phyloP scores from a whole-genome alignment of 768 basidiomycete species.

The Trametes punicea region DNA sequence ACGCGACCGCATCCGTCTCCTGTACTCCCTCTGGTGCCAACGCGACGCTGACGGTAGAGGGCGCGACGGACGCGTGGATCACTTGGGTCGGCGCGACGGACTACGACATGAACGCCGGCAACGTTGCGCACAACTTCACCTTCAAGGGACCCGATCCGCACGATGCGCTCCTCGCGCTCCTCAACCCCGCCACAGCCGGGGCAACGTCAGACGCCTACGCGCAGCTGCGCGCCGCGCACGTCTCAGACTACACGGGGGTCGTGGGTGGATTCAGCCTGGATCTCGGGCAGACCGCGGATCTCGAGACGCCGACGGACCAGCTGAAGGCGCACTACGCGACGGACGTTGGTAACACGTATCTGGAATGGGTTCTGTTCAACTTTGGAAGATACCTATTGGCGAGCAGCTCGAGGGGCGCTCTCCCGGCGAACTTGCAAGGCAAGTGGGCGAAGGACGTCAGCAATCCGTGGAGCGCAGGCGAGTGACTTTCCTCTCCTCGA shows the following conservation, averaged over 20 bases:
- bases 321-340: slow-evolving; percentile 50
- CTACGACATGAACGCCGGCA: slow-evolving; percentile 61
- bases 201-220: slow-evolving; percentile 32
- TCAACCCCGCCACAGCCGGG: slow-evolving; percentile 24
- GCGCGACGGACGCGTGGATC: slow-evolving; percentile 55
- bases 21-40: slow-evolving; percentile 33
- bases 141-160: slow-evolving; percentile 67
- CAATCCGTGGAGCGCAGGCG: slow-evolving; percentile 65
- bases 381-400: slow-evolving; percentile 65
- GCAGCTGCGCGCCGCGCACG: slow-evolving; percentile 44
- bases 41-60: slow-evolving; percentile 45
- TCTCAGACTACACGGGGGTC: slow-evolving; percentile 45
- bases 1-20: slow-evolving; percentile 22
- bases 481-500: slow-evolving; percentile 18
- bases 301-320: slow-evolving; percentile 54
- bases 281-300: slow-evolving; percentile 55
- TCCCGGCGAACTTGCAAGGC: slow-evolving; percentile 74
- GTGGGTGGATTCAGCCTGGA: slow-evolving; percentile 50
- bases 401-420: slow-evolving; percentile 55
- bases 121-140: slow-evolving; percentile 50
- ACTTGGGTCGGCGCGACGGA: slow-evolving; percentile 76
- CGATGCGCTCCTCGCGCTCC: slow-evolving; percentile 36
- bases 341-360: slow-evolving; percentile 55
- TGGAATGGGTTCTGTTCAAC: slow-evolving; percentile 76
- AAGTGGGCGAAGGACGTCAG: slow-evolving; percentile 58